A percentile compares a stretch with the other conserved stretches of the same genome.
These are phyloP conservation scores for Fusarium torreyae DNA, from an alignment of 2,329 filamentous ascomycete genomes.

Conservation along the genomic window DNA sequence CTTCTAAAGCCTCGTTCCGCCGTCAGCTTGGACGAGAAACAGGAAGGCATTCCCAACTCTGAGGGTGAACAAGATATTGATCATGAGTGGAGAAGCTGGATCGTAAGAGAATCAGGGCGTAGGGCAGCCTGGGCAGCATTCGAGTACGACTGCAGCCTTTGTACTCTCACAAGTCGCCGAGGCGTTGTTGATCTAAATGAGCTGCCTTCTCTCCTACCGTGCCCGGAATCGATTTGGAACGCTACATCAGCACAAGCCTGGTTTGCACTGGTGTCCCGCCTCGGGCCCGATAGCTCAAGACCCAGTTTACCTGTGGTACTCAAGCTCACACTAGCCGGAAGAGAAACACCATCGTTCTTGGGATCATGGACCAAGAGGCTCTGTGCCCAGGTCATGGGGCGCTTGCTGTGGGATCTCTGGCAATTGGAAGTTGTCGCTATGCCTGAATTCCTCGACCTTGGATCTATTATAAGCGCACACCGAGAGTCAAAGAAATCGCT, in stretches of 20 bases:
- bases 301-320: background rate
- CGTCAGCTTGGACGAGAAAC: background rate
- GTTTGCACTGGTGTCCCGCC: constrained; percentile 4
- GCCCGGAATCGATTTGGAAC: constrained; percentile 11
- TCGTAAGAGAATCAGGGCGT: background rate
- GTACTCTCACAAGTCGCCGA: constrained; percentile 11
- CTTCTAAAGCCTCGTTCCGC: background rate
- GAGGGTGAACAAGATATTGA: background rate
- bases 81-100: background rate
- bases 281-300: background rate
- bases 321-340: background rate
- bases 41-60: accelerated
- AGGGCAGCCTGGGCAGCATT: constrained; percentile 9
- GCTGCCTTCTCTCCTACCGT: background rate
- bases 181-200: constrained; percentile 10
- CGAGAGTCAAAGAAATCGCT: constrained; percentile 2
- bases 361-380: constrained; percentile 5
- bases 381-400: background rate
- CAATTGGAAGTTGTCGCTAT: background rate
- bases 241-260: constrained; percentile 2
- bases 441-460: background rate
- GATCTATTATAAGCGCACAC: background rate
- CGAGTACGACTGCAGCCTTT: constrained; percentile 9
- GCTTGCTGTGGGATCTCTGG: constrained; percentile 16
- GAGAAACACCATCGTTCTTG: background rate